Conservation (phyloP, 495 filamentous ascomycete species). For the Neurospora sp. region DNA sequence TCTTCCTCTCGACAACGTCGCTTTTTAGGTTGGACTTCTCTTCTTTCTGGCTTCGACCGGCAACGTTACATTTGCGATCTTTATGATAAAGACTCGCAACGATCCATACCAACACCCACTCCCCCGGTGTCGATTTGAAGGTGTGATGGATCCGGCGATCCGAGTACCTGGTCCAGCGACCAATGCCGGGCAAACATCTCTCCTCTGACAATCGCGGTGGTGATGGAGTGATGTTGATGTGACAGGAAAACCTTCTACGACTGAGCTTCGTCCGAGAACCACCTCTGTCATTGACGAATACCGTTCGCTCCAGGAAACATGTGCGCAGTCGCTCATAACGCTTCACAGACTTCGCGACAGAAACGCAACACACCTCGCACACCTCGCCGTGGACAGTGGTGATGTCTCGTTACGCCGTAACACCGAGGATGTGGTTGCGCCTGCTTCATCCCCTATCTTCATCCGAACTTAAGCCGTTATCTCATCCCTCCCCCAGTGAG, state of each 20-base stretch:
- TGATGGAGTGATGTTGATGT: neutral
- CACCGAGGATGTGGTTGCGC: neutral
- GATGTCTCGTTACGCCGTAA: neutral
- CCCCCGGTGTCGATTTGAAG: neutral
- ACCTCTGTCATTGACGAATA: neutral
- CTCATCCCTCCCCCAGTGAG: neutral
- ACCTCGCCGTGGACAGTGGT: neutral
- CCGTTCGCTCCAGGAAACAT: neutral
- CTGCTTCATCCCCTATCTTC: neutral
- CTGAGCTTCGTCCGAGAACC: neutral
- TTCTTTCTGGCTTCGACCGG: slow-evolving; percentile 3
- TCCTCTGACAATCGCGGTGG: neutral
- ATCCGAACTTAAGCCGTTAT: neutral
- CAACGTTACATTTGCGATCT: slow-evolving; percentile 17
- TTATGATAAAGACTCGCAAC: neutral
- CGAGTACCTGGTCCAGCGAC: neutral
- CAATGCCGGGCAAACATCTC: neutral
- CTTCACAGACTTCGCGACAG: neutral
- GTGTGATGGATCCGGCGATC: neutral
- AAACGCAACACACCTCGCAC: neutral
- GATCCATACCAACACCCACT: neutral
- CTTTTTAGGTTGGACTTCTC: neutral
- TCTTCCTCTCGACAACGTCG: neutral
- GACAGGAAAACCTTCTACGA: neutral
- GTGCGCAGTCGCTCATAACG: neutral